phyloP scores from a whole-genome alignment of 805 yeast genomes.

The Blastobotrys parvus region DNA sequence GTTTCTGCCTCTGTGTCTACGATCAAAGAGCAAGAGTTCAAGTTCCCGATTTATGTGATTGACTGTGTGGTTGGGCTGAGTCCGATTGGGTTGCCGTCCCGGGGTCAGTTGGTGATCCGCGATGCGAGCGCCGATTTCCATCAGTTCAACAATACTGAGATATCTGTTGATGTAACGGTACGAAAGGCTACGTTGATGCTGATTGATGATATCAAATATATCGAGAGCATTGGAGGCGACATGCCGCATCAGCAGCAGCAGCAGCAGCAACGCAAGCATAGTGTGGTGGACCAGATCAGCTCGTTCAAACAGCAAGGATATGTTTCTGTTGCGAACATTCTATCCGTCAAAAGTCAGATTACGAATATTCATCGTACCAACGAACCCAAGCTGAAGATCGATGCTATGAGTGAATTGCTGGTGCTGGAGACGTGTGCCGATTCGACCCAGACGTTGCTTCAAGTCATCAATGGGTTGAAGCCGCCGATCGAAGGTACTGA shows the following conservation, averaged over 20 bases:
- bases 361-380: constrained; percentile 28
- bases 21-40: constrained; percentile 10
- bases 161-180: constrained; percentile 37
- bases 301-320: constrained; percentile 43
- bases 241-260: background rate
- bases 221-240: constrained; percentile 21
- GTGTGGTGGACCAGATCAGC: constrained; percentile 25
- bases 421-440: constrained; percentile 56
- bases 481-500: constrained; percentile 52
- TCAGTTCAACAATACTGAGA: constrained; percentile 29
- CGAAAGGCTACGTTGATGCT: constrained; percentile 44
- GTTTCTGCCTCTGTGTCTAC: constrained; percentile 9
- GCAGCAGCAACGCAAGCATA: background rate
- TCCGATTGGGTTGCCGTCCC: constrained; percentile 54
- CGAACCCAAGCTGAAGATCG: constrained; percentile 13
- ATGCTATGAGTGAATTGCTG: constrained; percentile 13
- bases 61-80: constrained; percentile 55
- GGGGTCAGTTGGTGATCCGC: constrained; percentile 42
- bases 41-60: constrained; percentile 25
- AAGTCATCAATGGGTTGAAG: constrained; percentile 61
- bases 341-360: constrained; percentile 7
- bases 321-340: constrained; percentile 39
- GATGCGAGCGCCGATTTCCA: constrained; percentile 48
- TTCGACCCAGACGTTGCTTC: constrained; percentile 64
- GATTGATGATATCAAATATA: constrained; percentile 50